Evolutionary conservation across 192 early-diverging fungal genomes (phyloP), one percentile per base, ranked within the genome.

Genomic region (Backusella mclennaniae): DNA sequence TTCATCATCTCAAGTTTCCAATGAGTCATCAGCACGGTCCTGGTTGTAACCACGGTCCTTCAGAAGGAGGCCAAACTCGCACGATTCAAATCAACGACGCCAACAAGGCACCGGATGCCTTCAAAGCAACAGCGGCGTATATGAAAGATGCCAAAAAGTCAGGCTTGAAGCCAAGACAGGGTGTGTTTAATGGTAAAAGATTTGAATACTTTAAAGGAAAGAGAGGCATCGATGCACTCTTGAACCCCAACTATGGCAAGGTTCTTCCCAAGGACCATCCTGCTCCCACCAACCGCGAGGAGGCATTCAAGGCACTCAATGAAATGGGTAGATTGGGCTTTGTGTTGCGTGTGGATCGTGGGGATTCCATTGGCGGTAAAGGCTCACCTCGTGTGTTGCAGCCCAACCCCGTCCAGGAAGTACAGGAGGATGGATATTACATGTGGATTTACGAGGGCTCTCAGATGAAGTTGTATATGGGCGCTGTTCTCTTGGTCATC

Each of bases 371-470:
- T 38, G 49, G 74, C 15, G 77, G 74, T 14, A 83, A 83, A 46
- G 75, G 75, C 19, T 70, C 74, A 4, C 78, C 76, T 33, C 73
- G 68, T 35, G 46, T 63, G 11, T 67, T 82, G 36, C 73, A 74
- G 33, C 66, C 69, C 8, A 66, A 42, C 35, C 75, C 78, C 15
- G 53, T 67, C 17, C 80, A 78, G 69, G 76, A 79, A 38, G 56
- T 83, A 3, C 79, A 79, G 15, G 94, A 95, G 67, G 95, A 97
- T 9, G 85, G 89, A 21, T 95, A 97, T 86, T 99, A 93, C 80
- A 91, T 94, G 49, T 98, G 96, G 96, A 81, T 96, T 9, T 98
- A 96, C 80, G 94, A 98, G 82, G 95, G 93, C 26, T 93, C 95
- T 11, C 95, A 94, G 86, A 73, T 92, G 74, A 86, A 88, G 85